Percentiles rank a stretch among this genome's conserved stretches.
phyloP scores from a whole-genome alignment of 352 stramenopile genomes.

The Phytophthora pluvialis region DNA sequence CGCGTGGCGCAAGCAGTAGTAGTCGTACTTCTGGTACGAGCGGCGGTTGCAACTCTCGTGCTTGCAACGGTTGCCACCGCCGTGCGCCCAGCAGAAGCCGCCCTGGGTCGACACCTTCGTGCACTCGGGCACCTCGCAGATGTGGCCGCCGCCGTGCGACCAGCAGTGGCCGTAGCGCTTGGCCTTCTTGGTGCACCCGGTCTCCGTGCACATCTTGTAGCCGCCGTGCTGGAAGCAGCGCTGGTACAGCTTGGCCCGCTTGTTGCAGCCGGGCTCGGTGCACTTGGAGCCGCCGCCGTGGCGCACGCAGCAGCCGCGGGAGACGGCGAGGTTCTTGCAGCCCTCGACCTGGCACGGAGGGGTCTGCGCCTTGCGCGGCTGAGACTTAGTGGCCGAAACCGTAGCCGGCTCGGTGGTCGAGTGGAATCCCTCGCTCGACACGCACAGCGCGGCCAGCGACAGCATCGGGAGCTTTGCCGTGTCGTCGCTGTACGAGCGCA shows the following conservation, averaged over 20 bases:
- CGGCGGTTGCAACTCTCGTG: conserved; percentile 63
- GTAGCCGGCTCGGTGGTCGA: conserved; percentile 36
- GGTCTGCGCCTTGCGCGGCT: conserved; percentile 45
- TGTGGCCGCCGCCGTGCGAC: conserved; percentile 66
- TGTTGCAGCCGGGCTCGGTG: conserved; percentile 51
- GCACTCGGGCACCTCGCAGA: conserved; percentile 63
- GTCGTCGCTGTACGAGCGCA: conserved; percentile 38
- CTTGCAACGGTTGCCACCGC: conserved; percentile 67
- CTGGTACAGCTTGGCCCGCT: conserved; percentile 72
- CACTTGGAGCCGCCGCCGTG: conserved; percentile 64
- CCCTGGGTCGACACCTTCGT: conserved; percentile 70
- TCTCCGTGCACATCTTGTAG: conserved; percentile 71
- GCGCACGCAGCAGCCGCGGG: conserved; percentile 56
- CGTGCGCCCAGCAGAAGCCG: conserved; percentile 77
- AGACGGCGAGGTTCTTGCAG: conserved; percentile 66
- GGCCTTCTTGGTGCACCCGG: conserved; percentile 65
- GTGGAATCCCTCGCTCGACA: conserved; percentile 25
- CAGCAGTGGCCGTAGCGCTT: conserved; percentile 75
- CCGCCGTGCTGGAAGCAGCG: conserved; percentile 72
- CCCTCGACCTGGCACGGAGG: conserved; percentile 63
- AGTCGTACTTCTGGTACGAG: conserved; percentile 74
- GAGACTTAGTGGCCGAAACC: conserved; percentile 7
- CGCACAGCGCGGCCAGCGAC: conserved; percentile 33
- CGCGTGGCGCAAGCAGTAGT: conserved; percentile 62
- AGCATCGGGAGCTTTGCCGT: conserved; percentile 46